Base-by-base conservation (phyloP, 2,329 filamentous ascomycete genomes). In the Camptophora hylomeconis region DNA sequence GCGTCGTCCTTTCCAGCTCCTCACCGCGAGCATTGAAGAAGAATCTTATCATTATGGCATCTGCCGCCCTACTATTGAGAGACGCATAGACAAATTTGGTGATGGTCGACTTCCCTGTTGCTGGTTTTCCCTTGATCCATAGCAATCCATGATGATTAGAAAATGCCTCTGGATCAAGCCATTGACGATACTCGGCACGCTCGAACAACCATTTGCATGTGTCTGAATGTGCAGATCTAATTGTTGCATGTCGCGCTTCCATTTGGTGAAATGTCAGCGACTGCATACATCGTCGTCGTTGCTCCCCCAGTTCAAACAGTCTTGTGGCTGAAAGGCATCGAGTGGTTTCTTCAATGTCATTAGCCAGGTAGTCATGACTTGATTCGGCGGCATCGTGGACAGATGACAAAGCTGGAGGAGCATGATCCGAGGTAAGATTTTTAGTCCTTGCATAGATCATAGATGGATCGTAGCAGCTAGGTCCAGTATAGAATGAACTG, bases 11-110 rank as follows among this genome's bases (percentile, higher is more conserved):
- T 24, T 72, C 62, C 6, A 64, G 41, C 4, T 45, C 17, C 0
- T 49, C 45, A 5, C 61, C 63, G 30, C 58, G 45, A 0, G 61
- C 61, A 31, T 65, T 60, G 49, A 67, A 67, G 48, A 65, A 67
- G 41, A 65, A 67, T 0, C 54, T 57, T 1, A 63, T 31, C 0
- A 58, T 37, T 0, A 48, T 21, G 1, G 35, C 32, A 14, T 15
- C 11, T 7, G 24, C 10, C 17, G 13, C 5, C 11, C 13, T 8
- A 3, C 9, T 15, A 24, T 31, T 22, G 10, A 36, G 29, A 7
- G 33, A n/a, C 7, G 21, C 22, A 14, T 38, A 24, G 3, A 33
- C 26, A 28, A 35, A 45, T 29, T 51, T 55, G 42, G 53, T 50
- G 39, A 58, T 44, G 34, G 55, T 45, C 2, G 48, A 52, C 30